Evolutionary conservation across 371 early-diverging fungal species (phyloP).

Genomic region (Mucor circinelloides): DNA sequence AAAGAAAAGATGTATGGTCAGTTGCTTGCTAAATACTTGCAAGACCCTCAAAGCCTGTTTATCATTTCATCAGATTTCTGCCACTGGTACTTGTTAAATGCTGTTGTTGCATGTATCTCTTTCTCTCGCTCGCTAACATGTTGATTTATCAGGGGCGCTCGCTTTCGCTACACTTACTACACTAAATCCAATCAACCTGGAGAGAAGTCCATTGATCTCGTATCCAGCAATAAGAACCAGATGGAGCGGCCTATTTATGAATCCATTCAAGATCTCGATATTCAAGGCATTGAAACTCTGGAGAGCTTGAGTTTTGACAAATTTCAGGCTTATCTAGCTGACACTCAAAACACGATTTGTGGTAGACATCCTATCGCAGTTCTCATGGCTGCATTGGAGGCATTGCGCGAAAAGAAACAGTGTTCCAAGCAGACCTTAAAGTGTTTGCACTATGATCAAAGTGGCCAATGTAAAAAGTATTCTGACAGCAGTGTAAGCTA

Average conservation of each 20-base stretch:
- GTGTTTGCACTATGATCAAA: constrained; percentile 90
- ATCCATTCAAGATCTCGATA: constrained; percentile 79
- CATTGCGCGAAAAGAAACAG: constrained; percentile 8
- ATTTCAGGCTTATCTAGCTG: constrained; percentile 70
- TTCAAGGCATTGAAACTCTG: constrained; percentile 78
- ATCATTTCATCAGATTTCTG: constrained; percentile 95
- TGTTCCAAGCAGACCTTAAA: constrained; percentile 5
- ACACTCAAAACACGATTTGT: constrained; percentile 91
- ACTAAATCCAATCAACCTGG: constrained; percentile 27
- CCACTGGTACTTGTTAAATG: constrained; percentile 73
- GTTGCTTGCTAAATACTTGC: constrained; percentile 71
- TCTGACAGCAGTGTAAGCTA: constrained; percentile 79
- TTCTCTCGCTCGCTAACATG: too few species aligned
- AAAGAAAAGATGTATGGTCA: constrained; percentile 70
- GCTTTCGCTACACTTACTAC: constrained; percentile 72
- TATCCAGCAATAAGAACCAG: neutral
- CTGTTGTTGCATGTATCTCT: too few species aligned
- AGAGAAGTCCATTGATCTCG: neutral
- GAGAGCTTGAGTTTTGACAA: constrained; percentile 57
- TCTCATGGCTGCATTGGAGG: constrained; percentile 66
- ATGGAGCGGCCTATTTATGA: constrained; percentile 61
- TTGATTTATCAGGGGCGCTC: constrained; percentile 51
- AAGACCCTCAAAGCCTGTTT: constrained; percentile 72
- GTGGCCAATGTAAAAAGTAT: constrained; percentile 51
- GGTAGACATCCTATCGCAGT: constrained; percentile 92